These are phyloP conservation scores for Vanrija sp. DNA, from an alignment of 1,284 basidiomycete species.

Conservation along the genomic window DNA sequence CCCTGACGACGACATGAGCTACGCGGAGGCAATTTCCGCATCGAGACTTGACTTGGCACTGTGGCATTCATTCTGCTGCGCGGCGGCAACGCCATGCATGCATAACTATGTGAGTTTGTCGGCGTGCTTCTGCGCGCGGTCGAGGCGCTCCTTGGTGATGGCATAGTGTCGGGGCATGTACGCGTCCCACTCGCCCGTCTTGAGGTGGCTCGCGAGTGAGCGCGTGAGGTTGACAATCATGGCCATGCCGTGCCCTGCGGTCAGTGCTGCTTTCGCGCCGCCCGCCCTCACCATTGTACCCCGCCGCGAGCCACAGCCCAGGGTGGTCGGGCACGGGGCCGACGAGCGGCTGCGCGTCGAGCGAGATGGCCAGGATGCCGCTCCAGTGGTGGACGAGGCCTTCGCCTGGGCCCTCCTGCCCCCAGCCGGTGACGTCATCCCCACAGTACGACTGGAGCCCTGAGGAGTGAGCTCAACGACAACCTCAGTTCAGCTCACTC, in stretches of 20 bases:
- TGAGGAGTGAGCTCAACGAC: too few species aligned
- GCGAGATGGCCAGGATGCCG: constrained; percentile 26
- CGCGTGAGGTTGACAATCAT: constrained; percentile 22
- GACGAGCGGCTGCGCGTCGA: constrained; percentile 28
- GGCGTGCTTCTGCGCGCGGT: neutral
- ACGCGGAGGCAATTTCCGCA: too few species aligned
- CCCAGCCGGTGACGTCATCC: constrained; percentile 24
- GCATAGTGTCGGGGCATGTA: neutral
- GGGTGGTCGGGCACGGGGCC: constrained; percentile 20
- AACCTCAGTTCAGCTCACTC: too few species aligned
- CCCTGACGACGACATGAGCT: too few species aligned
- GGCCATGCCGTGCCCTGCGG: constrained; percentile 17
- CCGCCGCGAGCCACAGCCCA: constrained; percentile 14
- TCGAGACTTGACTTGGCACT: too few species aligned
- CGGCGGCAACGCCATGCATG: too few species aligned
- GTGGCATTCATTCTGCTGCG: too few species aligned
- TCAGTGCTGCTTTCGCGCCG: neutral
- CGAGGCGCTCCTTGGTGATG: neutral
- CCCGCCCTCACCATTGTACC: constrained; percentile 5
- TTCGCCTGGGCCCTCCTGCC: constrained; percentile 21
- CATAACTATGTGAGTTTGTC: too few species aligned
- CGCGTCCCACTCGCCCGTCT: constrained; percentile 20
- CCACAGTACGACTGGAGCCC: constrained; percentile 12
- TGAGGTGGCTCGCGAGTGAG: constrained; percentile 18
- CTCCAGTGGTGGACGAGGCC: constrained; percentile 26